Evolutionary conservation across 2,329 filamentous ascomycete species (phyloP).

Genomic region (Ascochyta clinopodiicola): DNA sequence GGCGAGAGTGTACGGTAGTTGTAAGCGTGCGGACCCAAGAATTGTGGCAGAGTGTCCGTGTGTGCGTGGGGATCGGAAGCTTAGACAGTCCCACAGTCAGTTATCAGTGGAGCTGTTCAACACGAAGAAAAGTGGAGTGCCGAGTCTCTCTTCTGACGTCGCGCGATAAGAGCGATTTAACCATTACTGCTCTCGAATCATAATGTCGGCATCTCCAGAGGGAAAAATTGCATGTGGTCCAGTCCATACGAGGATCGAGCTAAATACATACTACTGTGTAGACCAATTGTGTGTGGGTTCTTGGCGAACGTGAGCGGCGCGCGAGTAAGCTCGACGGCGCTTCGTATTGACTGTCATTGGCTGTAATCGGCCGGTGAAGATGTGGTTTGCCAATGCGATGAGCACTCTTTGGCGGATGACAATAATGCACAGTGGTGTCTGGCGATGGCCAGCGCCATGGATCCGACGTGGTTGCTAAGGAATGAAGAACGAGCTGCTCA

Average conservation of each 20-base stretch:
- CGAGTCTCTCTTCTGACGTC: constrained; percentile 10
- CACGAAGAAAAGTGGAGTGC: constrained; percentile 17
- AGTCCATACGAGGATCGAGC: neutral
- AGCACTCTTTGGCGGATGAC: neutral
- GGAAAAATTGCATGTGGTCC: constrained; percentile 1
- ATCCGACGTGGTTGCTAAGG: neutral
- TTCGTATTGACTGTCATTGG: constrained; percentile 2
- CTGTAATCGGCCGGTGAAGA: neutral
- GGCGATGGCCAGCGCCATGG: constrained; percentile 2
- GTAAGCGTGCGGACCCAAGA: constrained; percentile 7
- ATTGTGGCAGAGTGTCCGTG: constrained; percentile 10
- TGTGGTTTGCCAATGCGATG: neutral
- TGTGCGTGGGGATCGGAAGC: constrained; percentile 6
- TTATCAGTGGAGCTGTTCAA: constrained; percentile 17
- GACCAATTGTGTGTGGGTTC: constrained; percentile 1
- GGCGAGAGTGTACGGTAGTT: constrained; percentile 15
- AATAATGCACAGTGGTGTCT: neutral
- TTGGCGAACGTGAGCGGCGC: constrained; percentile 7
- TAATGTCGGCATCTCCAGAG: neutral
- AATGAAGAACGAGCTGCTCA: constrained; percentile 13
- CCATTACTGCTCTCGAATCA: neutral
- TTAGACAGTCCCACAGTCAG: constrained; percentile 10
- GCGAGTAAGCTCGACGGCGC: neutral
- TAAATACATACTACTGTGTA: neutral
- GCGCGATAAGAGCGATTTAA: constrained; percentile 10